Conservation (phyloP, 2,329 filamentous ascomycete genomes). For the Podosphaera xanthii region DNA sequence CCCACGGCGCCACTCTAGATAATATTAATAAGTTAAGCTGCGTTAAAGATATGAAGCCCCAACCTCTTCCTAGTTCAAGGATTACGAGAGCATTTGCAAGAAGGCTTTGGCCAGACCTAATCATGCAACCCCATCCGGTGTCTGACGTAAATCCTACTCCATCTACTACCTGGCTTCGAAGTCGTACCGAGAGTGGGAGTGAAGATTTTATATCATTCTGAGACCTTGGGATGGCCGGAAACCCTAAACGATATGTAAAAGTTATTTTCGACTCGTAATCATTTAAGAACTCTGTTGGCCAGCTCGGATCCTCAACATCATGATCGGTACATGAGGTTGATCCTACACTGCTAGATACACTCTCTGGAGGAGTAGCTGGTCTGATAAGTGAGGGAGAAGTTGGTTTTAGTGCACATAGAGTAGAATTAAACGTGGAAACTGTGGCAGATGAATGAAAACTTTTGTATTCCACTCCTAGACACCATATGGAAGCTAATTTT, state of each 20-base stretch:
- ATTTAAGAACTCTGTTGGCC: conserved; percentile 68
- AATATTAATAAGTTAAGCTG: neutral
- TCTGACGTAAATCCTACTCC: conserved; percentile 73
- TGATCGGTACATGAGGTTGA: conserved; percentile 11
- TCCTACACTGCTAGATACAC: conserved; percentile 13
- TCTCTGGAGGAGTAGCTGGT: conserved; percentile 14
- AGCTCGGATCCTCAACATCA: conserved; percentile 25
- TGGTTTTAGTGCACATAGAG: neutral
- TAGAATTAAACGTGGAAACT: neutral
- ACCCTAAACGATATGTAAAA: conserved; percentile 89
- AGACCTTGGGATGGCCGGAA: conserved; percentile 60
- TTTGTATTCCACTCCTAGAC: conserved; percentile 40
- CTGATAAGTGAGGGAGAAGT: conserved; percentile 7
- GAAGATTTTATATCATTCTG: conserved; percentile 46
- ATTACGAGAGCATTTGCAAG: conserved; percentile 65
- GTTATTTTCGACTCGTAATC: conserved; percentile 87
- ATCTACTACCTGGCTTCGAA: conserved; percentile 61
- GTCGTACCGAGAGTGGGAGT: conserved; percentile 63
- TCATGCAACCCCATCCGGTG: conserved; percentile 98
- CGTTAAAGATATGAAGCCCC: conserved; percentile 2
- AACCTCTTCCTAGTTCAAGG: conserved; percentile 58
- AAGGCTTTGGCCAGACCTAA: conserved; percentile 80
- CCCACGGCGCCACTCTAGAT: conserved; percentile 52
- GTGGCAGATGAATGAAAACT: neutral
- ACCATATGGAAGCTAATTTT: conserved; percentile 58